Base-by-base conservation (phyloP, 2,329 filamentous ascomycete species). In the Stagonosporopsis cucurbitacearum region DNA sequence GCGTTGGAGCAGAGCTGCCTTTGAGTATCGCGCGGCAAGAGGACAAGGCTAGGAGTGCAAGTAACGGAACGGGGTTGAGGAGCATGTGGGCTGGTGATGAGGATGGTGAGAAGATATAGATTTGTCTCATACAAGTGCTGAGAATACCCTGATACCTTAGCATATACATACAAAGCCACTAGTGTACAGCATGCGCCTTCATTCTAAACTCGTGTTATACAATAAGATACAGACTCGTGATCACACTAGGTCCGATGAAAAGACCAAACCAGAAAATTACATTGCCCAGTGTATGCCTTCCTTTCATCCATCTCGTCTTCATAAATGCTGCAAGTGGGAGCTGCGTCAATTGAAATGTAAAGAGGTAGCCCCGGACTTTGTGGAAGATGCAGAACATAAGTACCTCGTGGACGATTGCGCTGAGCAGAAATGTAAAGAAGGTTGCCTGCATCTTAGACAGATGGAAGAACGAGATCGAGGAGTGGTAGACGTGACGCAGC, bases 331-430 rank as follows among this genome's bases (percentile, higher is more conserved):
- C 88, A 13, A 93, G 76, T 30, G 90, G 90, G 40, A 93, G 73
- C 74, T 94, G 90, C 60, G 81, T 81, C 84, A 94, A 86, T 72
- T 93, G 90, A 66, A 90, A 75, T n/a, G 86, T 77, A 20, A 92
- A 82, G 41, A 92, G 75, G 65, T 92, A 92, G 0, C 89, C 89
- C 35, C 89, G 79, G 9, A 92, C 80, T 74, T 91, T 92, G 73
- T 88, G 88, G 73, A 93, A 93, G 30, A 93, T 80, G 63, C 89
- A 90, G 79, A 88, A 89, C 90, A 92, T 92, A 67, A 92, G 83
- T 41, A 92, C 77, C 73, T 93, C 90, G 67, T 92, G 89, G 19
- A 90, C 81, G 59, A 87, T 82, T 0, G 89, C 88, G 7, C 84
- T 88, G 17, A 92, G 77, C 62, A 91, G 81, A 69, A 92, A 92